Conservation (phyloP, 2,329 filamentous ascomycete species). For the Fusarium keratoplasticum region DNA sequence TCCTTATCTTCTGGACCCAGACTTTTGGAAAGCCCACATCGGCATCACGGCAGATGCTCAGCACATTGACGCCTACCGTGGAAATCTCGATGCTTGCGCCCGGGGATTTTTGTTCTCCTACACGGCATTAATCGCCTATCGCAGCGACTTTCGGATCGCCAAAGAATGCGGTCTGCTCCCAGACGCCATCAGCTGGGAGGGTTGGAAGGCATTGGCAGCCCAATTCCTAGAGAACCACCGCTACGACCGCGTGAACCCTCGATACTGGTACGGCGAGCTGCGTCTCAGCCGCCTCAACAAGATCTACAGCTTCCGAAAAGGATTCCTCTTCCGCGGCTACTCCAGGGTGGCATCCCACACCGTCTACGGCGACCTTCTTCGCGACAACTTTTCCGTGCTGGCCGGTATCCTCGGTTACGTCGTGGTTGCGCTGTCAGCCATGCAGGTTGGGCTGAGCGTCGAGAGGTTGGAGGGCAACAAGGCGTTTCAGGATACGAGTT, state of each 20-base stretch:
- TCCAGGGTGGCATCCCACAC: conserved; percentile 31
- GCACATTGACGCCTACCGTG: conserved; percentile 12
- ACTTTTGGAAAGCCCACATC: conserved; percentile 51
- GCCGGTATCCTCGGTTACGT: conserved; percentile 34
- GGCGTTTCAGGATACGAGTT: conserved; percentile 23
- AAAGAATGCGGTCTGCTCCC: conserved; percentile 51
- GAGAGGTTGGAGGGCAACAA: conserved; percentile 6
- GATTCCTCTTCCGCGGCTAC: conserved; percentile 25
- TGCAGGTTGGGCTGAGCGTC: conserved; percentile 29
- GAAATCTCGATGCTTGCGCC: conserved; percentile 40
- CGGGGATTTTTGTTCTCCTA: conserved; percentile 56
- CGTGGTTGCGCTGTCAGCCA: conserved; percentile 31
- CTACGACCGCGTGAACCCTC: conserved; percentile 47
- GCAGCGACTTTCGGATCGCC: conserved; percentile 55
- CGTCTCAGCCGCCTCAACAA: conserved; percentile 53
- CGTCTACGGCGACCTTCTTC: conserved; percentile 30
- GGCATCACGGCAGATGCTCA: conserved; percentile 18
- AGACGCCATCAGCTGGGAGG: conserved; percentile 48
- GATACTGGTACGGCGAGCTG: conserved; percentile 57
- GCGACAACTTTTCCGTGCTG: conserved; percentile 32
- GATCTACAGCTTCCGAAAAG: conserved; percentile 28
- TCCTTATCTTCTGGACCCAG: conserved; percentile 50
- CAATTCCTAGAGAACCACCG: conserved; percentile 47
- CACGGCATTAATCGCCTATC: conserved; percentile 48
- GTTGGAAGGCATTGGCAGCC: conserved; percentile 49